Percentiles rank a stretch among this genome's conserved stretches.
Evolutionary conservation across 176 grass and related monocot species (phyloP).

Genomic region (bread wheat (Triticum aestivum)): IWGSC_CS_RefSeq_v2.1 NC_057806.1:476611873-476612372

Average conservation of each 20-base stretch:
- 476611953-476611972: neutral
- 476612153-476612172: neutral
- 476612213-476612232: neutral
- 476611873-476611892: no score
- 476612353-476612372: neutral
- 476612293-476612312: neutral
- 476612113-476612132: constrained; percentile 58
- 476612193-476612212: neutral
- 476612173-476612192: neutral
- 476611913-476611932: no score
- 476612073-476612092: constrained; percentile 32
- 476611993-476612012: constrained; percentile 69
- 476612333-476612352: neutral
- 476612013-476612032: constrained; percentile 69
- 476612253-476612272: neutral
- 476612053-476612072: constrained; percentile 77
- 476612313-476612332: neutral
- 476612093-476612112: constrained; percentile 23
- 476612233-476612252: neutral
- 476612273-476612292: neutral
- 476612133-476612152: neutral
- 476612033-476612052: constrained; percentile 61
- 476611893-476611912: no score
- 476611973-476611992: constrained; percentile 44
- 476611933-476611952: no score